Evolutionary conservation across 2,329 filamentous ascomycete genomes (phyloP), one percentile per base, ranked within the genome.

Genomic region (Aspergillus awamori): DNA sequence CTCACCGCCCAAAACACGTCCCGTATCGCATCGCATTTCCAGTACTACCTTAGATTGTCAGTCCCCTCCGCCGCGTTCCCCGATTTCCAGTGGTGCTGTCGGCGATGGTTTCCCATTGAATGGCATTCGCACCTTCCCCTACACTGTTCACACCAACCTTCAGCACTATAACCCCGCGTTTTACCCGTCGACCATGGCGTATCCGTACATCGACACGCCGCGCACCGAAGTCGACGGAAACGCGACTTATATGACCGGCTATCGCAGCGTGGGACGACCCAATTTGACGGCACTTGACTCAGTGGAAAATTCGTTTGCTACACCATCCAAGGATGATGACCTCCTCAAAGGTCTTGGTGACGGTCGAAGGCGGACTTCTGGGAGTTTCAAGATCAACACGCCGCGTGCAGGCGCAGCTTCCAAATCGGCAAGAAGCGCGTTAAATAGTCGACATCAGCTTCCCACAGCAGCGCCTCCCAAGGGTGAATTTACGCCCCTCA

Each of bases 401-500:
- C 94, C 94, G 33, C 87, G 89, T 64, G 85, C 85, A 48, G 88
- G 91, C 65, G 86, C 88, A 17, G 87, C 72, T 53, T 65, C 71
- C 6, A 76, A 71, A 64, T 70, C 72, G 15, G 69, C 70, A 8
- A 73, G 73, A 66, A 77, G 69, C 69, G 74, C 89, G 20, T 84
- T 97, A 45, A 85, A 86, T 63, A 87, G 91, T 75, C 85, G 87
- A 67, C 86, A 86, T 70, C 95, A 92, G 70, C 82, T 92, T 22
- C 89, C 89, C 22, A 81, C 83, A 39, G 84, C 85, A 65, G 82
- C 80, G 15, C 72, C 76, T 5, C 70, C 71, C 11, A 84, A 81
- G 65, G 89, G 88, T 69, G 96, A 99, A 71, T 99, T 99, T 76
- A 99, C 95, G 0, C 95, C 96, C 0, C 81, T 99, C 68, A 86